phyloP scores from a whole-genome alignment of 1,284 basidiomycete species.

The Heterobasidion annosum region DNA sequence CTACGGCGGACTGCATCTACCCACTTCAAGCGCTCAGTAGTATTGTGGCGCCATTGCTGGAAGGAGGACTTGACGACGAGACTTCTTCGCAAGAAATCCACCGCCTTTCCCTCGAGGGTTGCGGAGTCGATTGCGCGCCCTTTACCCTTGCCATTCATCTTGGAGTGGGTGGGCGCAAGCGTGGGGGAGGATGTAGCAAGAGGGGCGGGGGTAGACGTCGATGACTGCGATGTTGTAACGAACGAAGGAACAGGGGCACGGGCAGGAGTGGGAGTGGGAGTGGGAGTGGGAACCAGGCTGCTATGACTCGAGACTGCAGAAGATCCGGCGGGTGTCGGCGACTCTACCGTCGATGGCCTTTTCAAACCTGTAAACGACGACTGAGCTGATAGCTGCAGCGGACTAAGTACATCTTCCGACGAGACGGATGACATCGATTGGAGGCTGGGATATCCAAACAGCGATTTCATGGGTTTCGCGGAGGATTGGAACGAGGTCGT shows the following conservation, averaged over 20 bases:
- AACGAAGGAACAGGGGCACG: not conserved
- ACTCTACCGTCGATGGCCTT: conserved; percentile 5
- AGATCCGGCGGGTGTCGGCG: not conserved
- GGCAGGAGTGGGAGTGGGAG: too few relatives aligned
- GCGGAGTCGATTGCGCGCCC: conserved; percentile 14
- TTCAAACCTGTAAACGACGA: conserved; percentile 8
- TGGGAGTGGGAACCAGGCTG: too few relatives aligned
- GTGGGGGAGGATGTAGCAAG: too few relatives aligned
- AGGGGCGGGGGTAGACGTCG: not conserved
- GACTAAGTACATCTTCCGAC: conserved; percentile 21
- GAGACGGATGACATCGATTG: conserved; percentile 14
- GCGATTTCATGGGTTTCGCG: conserved; percentile 15
- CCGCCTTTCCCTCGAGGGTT: conserved; percentile 18
- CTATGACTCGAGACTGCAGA: not conserved
- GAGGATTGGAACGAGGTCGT: conserved; percentile 2
- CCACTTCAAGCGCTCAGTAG: conserved; percentile 39
- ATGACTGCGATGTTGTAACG: not conserved
- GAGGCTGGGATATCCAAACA: conserved; percentile 18
- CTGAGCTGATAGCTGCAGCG: conserved; percentile 13
- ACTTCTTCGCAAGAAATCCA: conserved; percentile 27
- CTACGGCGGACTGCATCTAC: conserved; percentile 50
- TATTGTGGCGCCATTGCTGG: conserved; percentile 32
- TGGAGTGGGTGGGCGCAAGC: not conserved
- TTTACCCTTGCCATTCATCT: conserved; percentile 19
- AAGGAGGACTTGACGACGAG: conserved; percentile 26